Evolutionary conservation across 2,329 filamentous ascomycete species (phyloP).

Genomic region (Colletotrichum costaricense): DNA sequence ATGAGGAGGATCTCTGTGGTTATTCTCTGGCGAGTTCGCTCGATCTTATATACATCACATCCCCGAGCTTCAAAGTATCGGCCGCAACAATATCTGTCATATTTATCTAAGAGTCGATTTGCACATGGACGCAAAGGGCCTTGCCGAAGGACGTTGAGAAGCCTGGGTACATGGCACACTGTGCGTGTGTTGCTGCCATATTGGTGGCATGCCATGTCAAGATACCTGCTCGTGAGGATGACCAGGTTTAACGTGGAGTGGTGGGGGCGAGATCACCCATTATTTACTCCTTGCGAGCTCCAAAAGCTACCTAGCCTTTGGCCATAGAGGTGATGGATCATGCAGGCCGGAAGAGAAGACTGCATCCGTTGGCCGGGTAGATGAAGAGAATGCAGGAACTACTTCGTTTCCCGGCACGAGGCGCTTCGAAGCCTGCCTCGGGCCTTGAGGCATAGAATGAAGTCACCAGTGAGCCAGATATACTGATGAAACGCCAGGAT

Average conservation of each 20-base stretch:
- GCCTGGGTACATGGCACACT: slow-evolving; percentile 9
- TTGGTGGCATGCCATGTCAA: not conserved
- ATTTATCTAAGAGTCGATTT: not conserved
- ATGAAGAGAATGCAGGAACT: not conserved
- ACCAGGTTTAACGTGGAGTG: not conserved
- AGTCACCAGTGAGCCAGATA: not conserved
- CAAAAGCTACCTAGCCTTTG: slow-evolving; percentile 14
- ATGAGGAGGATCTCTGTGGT: not conserved
- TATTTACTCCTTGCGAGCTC: not conserved
- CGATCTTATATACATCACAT: slow-evolving; percentile 7
- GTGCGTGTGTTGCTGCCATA: not conserved
- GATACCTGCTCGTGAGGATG: not conserved
- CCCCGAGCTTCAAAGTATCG: not conserved
- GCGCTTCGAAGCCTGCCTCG: not conserved
- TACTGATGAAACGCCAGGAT: not conserved
- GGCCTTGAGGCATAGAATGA: not conserved
- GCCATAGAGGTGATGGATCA: not conserved
- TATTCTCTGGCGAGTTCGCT: not conserved
- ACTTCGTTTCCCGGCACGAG: not conserved
- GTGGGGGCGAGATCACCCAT: not conserved
- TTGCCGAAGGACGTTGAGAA: not conserved
- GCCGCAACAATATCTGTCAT: not conserved
- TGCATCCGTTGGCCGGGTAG: not conserved
- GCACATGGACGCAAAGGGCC: slow-evolving; percentile 2
- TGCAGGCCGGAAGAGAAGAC: slow-evolving; percentile 10